These are phyloP conservation scores for Syzygium malaccense DNA, from an alignment of 441 rosid genomes.

Conservation along the genomic window DNA sequence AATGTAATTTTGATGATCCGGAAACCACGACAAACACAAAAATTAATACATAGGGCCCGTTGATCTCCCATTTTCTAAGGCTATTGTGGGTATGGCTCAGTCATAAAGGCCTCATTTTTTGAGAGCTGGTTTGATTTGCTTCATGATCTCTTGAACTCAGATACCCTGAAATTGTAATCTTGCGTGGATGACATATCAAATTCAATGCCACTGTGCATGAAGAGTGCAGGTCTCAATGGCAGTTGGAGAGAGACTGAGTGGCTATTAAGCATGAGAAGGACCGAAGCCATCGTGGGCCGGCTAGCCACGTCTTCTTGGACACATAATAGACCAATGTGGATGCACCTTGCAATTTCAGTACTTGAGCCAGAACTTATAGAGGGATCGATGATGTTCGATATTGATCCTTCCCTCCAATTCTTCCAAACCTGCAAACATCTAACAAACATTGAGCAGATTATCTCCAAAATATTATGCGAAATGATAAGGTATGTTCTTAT, in stretches of 20 bases:
- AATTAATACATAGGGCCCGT: not conserved
- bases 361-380: not conserved
- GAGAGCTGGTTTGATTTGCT: not conserved
- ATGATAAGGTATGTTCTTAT: not conserved
- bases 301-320: not conserved
- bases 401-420: not conserved
- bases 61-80: not conserved
- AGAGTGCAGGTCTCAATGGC: not conserved
- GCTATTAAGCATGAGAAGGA: not conserved
- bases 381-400: not conserved
- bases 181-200: not conserved
- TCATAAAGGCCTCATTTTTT: not conserved
- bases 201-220: rapidly evolving
- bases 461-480: not conserved
- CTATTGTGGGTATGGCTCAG: not conserved
- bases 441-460: not conserved
- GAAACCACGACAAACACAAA: not conserved
- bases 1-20: not conserved
- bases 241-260: not conserved
- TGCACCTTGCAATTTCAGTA: not conserved
- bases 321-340: not conserved
- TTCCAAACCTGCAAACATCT: not conserved
- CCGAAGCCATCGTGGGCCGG: not conserved
- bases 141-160: not conserved
- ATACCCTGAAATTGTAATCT: rapidly evolving